These are phyloP conservation scores for Talaromyces sp. DNA, from an alignment of 2,329 filamentous ascomycete species.

Conservation along the genomic window DNA sequence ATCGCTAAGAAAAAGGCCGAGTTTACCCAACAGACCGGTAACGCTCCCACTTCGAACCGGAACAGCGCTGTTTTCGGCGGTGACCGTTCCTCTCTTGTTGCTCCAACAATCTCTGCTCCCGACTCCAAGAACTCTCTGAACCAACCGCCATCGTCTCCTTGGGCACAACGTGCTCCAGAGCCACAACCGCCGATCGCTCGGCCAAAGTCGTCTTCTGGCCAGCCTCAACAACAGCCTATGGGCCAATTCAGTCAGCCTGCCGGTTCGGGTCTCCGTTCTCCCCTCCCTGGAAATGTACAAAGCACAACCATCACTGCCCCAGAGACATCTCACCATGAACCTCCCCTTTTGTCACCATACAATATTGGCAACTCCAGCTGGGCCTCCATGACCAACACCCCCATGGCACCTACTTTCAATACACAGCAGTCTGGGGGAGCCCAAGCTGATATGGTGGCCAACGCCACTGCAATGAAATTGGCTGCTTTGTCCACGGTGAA, in stretches of 20 bases:
- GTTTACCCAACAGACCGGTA: constrained; percentile 91
- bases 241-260: constrained; percentile 88
- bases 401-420: constrained; percentile 84
- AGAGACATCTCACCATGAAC: constrained; percentile 60
- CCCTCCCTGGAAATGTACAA: constrained; percentile 71
- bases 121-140: constrained; percentile 58
- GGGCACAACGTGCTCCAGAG: constrained; percentile 58
- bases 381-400: constrained; percentile 98
- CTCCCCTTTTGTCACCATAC: constrained; percentile 79
- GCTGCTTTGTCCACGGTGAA: constrained; percentile 96
- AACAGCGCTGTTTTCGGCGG: constrained; percentile 75
- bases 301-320: constrained; percentile 73
- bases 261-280: constrained; percentile 72
- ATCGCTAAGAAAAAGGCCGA: constrained; percentile 98
- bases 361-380: constrained; percentile 80
- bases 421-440: constrained; percentile 50
- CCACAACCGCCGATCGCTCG: constrained; percentile 50
- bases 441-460: constrained; percentile 96
- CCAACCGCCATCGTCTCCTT: constrained; percentile 71
- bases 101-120: constrained; percentile 68
- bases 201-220: constrained; percentile 70
- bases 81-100: constrained; percentile 66
- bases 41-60: constrained; percentile 81
- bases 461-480: constrained; percentile 97
- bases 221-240: constrained; percentile 61